phyloP scores from a whole-genome alignment of 176 grass and related monocot genomes.

The Musa acuminata region DNA sequence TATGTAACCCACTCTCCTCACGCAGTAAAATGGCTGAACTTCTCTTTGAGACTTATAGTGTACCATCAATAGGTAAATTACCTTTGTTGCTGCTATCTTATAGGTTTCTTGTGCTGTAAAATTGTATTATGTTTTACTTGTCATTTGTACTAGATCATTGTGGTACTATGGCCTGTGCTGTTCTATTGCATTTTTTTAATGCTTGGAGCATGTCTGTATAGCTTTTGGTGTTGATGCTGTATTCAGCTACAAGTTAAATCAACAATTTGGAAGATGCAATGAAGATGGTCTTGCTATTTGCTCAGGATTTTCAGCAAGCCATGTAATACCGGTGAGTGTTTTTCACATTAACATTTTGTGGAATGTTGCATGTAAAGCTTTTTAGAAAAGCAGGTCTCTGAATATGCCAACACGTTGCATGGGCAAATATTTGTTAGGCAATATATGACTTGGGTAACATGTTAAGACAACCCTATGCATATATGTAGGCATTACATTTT shows the following conservation, averaged over 20 bases:
- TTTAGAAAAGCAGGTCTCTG: background rate
- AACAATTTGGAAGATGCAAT: constrained; percentile 77
- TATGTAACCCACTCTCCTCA: constrained; percentile 84
- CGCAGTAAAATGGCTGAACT: constrained; percentile 95
- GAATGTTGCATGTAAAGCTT: background rate
- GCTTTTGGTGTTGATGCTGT: constrained; percentile 81
- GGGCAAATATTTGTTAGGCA: background rate
- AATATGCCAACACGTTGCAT: background rate
- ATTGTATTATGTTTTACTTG: background rate
- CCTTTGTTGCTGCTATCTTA: constrained; percentile 20
- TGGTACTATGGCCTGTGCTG: background rate
- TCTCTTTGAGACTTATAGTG: constrained; percentile 87
- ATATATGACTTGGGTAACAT: background rate
- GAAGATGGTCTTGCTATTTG: constrained; percentile 90
- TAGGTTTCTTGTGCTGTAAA: constrained; percentile 18
- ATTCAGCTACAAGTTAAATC: constrained; percentile 95
- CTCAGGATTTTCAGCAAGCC: constrained; percentile 63
- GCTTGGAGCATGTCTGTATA: constrained; percentile 27
- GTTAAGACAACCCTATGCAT: background rate
- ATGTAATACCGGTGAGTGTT: constrained; percentile 80
- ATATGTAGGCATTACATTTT: background rate
- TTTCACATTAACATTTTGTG: background rate
- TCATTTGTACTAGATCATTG: background rate
- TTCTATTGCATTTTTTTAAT: constrained; percentile 9
- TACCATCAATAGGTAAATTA: constrained; percentile 74